A percentile compares a stretch with the other conserved stretches of the same genome.
Evolutionary conservation across 1,284 basidiomycete genomes (phyloP).

Genomic region (Ceratobasidium sp.): DNA sequence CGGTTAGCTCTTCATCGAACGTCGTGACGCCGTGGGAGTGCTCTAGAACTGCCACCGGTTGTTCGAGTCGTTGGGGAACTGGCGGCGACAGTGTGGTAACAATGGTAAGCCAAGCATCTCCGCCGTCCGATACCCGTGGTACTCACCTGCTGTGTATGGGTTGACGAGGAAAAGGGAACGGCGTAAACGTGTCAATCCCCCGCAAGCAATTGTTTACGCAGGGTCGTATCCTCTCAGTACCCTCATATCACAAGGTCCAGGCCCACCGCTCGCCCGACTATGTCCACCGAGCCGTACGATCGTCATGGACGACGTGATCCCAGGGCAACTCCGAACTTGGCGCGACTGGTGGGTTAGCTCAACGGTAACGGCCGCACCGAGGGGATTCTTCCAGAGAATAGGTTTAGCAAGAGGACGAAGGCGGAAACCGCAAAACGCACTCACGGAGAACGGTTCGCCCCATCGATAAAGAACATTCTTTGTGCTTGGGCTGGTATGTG

Average conservation of each 20-base stretch:
- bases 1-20: neutral
- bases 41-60: neutral
- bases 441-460: neutral
- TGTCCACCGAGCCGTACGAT: conserved; percentile 21
- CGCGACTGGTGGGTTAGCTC: neutral
- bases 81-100: neutral
- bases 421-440: conserved; percentile 2
- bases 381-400: neutral
- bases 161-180: neutral
- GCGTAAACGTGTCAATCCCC: conserved; percentile 29
- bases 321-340: conserved; percentile 8
- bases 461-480: conserved; percentile 33
- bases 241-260: conserved; percentile 29
- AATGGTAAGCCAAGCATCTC: conserved; percentile 16
- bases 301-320: conserved; percentile 3
- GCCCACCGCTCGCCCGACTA: conserved; percentile 15
- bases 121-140: neutral
- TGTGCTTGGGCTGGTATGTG: conserved; percentile 14
- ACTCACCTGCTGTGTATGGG: conserved; percentile 15
- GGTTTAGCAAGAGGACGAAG: conserved; percentile 22
- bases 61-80: neutral
- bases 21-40: neutral
- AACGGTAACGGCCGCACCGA: conserved; percentile 38
- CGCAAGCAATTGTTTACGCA: neutral
- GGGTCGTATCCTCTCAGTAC: neutral